phyloP scores from a whole-genome alignment of 305 asterid genomes.

The Vinca major region DNA sequence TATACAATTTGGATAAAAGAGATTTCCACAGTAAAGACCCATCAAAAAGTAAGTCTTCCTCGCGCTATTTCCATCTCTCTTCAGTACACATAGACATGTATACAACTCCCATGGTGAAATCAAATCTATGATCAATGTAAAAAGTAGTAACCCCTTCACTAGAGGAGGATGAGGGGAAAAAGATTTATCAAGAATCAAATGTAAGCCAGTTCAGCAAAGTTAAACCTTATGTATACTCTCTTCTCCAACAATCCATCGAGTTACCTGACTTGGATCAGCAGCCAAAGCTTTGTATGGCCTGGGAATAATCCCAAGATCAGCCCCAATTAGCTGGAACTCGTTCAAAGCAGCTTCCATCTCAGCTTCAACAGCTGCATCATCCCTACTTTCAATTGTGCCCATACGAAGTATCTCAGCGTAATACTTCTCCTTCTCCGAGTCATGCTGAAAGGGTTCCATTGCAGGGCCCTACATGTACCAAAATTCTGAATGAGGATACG shows the following conservation, averaged over 20 bases:
- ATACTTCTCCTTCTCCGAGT: constrained; percentile 65
- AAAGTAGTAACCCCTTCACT: not conserved
- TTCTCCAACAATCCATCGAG: constrained; percentile 89
- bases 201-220: not conserved
- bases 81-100: not conserved
- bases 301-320: constrained; percentile 81
- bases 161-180: not conserved
- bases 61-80: not conserved
- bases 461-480: constrained; percentile 60
- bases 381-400: constrained; percentile 50
- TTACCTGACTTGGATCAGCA: constrained; percentile 79
- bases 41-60: not conserved
- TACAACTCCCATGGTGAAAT: not conserved
- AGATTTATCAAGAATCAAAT: not conserved
- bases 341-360: constrained; percentile 72
- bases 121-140: not conserved
- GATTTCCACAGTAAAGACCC: not conserved
- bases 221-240: constrained; percentile 47
- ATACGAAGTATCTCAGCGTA: constrained; percentile 47
- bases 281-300: constrained; percentile 64
- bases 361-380: constrained; percentile 49
- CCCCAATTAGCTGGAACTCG: constrained; percentile 38
- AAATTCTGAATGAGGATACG: constrained; percentile 3
- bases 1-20: not conserved
- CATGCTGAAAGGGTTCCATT: constrained; percentile 68